Conservation (phyloP, 176 grass and related monocot genomes). For the Guadua angustifolia region DNA sequence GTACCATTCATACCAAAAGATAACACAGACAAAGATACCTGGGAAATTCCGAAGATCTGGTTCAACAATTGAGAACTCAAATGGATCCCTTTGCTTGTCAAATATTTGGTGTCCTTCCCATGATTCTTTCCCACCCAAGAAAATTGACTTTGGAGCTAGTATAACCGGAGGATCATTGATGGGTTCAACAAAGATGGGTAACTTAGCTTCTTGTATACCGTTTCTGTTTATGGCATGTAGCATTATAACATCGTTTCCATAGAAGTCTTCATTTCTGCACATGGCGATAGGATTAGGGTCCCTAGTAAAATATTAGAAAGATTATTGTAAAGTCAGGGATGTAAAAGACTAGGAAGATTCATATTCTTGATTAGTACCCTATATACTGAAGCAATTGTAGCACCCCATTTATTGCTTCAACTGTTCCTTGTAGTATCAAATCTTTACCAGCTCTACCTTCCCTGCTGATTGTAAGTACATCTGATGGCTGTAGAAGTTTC, state of each 20-base stretch:
- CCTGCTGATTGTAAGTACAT: constrained; percentile 50
- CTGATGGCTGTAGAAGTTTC: constrained; percentile 55
- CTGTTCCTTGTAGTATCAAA: constrained; percentile 57
- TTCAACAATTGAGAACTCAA: constrained; percentile 69
- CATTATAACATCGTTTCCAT: constrained; percentile 65
- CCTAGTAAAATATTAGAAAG: not conserved
- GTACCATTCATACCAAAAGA: not conserved
- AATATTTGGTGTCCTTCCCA: constrained; percentile 62
- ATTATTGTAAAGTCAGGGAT: not conserved
- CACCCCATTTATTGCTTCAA: constrained; percentile 62
- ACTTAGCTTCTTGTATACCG: constrained; percentile 47
- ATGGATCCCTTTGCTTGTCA: constrained; percentile 61
- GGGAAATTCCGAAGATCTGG: constrained; percentile 68
- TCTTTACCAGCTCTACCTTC: constrained; percentile 48
- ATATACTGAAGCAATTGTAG: constrained; percentile 69
- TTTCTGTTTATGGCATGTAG: constrained; percentile 59
- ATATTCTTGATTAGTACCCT: constrained; percentile 57
- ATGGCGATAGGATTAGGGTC: constrained; percentile 27
- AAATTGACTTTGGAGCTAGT: constrained; percentile 68
- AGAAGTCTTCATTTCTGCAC: constrained; percentile 76
- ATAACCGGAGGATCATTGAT: constrained; percentile 78
- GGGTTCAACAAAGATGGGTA: constrained; percentile 64
- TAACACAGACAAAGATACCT: constrained; percentile 44
- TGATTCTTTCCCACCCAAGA: constrained; percentile 56
- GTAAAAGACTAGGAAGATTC: not conserved